phyloP scores from a whole-genome alignment of 768 basidiomycete species.

The Lyophyllum atratum region DNA sequence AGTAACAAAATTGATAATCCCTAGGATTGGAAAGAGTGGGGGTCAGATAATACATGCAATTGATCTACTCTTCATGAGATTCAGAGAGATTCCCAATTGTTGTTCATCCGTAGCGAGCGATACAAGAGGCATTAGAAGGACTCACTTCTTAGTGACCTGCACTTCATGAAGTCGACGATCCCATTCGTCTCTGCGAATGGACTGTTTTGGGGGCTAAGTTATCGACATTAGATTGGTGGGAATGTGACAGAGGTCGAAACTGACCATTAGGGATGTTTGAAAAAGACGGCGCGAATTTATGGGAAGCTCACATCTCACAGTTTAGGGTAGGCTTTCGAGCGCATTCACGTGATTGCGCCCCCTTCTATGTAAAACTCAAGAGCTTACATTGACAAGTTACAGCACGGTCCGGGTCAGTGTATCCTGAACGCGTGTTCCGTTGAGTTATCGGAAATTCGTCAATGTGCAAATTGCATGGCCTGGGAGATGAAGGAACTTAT shows the following conservation, averaged over 20 bases:
- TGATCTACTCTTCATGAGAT: conserved; percentile 66
- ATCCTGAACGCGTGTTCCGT: no score
- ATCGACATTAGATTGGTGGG: conserved; percentile 5
- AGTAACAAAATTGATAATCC: conserved; percentile 19
- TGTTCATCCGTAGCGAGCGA: conserved; percentile 56
- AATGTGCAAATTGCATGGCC: no score
- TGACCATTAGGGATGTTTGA: conserved; percentile 35
- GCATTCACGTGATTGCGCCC: not conserved
- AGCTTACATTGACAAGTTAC: no score
- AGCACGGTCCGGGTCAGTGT: no score
- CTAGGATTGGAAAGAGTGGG: conserved; percentile 26
- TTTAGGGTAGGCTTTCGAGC: conserved; percentile 36
- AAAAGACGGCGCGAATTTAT: conserved; percentile 30
- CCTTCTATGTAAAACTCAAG: not conserved
- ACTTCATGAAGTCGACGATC: conserved; percentile 81
- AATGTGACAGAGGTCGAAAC: conserved; percentile 16
- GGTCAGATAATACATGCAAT: conserved; percentile 92
- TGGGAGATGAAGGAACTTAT: no score
- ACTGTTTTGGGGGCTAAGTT: conserved; percentile 49
- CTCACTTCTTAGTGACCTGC: conserved; percentile 87
- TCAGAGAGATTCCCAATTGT: conserved; percentile 99
- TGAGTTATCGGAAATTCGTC: no score
- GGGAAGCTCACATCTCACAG: conserved; percentile 6
- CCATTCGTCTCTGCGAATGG: conserved; percentile 85
- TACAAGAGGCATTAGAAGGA: conserved; percentile 24